A percentile compares a stretch with the other conserved stretches of the same genome.
These are phyloP conservation scores for Tilletia walkeri DNA, from an alignment of 1,284 basidiomycete species.

Conservation along the genomic window DNA sequence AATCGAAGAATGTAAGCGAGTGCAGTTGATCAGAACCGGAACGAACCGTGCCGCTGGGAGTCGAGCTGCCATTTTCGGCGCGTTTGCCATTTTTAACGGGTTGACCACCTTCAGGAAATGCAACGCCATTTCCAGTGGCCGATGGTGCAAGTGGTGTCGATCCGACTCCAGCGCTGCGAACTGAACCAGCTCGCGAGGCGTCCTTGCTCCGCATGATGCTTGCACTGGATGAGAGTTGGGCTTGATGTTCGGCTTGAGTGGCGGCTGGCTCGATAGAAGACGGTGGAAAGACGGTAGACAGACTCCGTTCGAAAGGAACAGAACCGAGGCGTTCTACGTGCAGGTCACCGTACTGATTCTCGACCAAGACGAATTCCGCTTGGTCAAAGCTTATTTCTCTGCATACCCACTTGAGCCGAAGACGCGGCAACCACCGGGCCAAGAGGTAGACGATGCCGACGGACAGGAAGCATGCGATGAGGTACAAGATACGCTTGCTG, in stretches of 20 bases:
- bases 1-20: slow-evolving; percentile 59
- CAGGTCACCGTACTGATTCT: slow-evolving; percentile 60
- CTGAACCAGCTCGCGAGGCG: slow-evolving; percentile 28
- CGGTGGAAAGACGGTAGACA: slow-evolving; percentile 50
- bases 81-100: background rate
- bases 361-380: slow-evolving; percentile 74
- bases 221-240: slow-evolving; percentile 15
- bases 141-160: slow-evolving; percentile 4
- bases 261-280: slow-evolving; percentile 49
- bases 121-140: slow-evolving; percentile 6
- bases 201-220: slow-evolving; percentile 24
- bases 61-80: no score
- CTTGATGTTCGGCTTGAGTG: slow-evolving; percentile 47
- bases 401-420: slow-evolving; percentile 87
- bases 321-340: slow-evolving; percentile 36
- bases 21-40: background rate
- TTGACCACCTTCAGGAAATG: background rate
- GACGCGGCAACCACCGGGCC: slow-evolving; percentile 86
- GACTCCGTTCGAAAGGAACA: slow-evolving; percentile 50
- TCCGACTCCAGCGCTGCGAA: background rate
- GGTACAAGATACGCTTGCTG: slow-evolving; percentile 72
- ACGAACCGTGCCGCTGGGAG: no score
- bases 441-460: slow-evolving; percentile 77
- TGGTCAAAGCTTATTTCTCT: slow-evolving; percentile 78
- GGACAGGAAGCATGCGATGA: slow-evolving; percentile 68